Base-by-base conservation (phyloP, 2,329 filamentous ascomycete genomes). In the Thelonectria blattea region DNA sequence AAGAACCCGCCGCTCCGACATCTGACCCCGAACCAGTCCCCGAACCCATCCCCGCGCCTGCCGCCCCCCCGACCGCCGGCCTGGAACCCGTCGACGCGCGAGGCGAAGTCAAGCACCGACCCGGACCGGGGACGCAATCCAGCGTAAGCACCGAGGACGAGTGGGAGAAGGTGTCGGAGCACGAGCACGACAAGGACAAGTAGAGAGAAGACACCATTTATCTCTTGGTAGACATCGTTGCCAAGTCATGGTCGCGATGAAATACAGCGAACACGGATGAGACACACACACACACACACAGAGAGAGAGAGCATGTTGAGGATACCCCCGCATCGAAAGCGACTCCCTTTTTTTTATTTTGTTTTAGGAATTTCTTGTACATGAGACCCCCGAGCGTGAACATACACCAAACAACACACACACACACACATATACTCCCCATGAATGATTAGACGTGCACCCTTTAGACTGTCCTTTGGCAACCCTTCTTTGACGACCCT, bases 131-230 rank as follows among this genome's bases (percentile, higher is more conserved):
- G 39, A 80, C 78, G 22, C 85, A 82, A 74, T 87, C 84, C 47
- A 82, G 83, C 53, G 82, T 76, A 18, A 94, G 92, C 77, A 97
- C 93, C 5, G 94, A 98, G 79, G 94, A 94, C 72, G 94, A 98
- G 78, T 98, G 94, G 94, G 94, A 97, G 81, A 96, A 95, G 81
- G 90, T 98, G 4, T 92, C 91, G 20, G 90, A 91, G 75, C 86
- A 82, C 60, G 86, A 88, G 80, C 82, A 82, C 68, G 83, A 85
- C 66, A 86, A 86, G 75, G 81, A 81, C 61, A 85, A 84, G 72
- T 83, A 70, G 60, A 60, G 24, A 24, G 3, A 6, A 6, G 22
- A 24, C 22, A 24, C 22, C 22, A 24, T 24, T 24, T n/a, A n/a
- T n/a, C n/a, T n/a, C n/a, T 6, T 24, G 22, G 22, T 6, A 24